These are phyloP conservation scores for Herpetomonas samuelpessoai DNA, from an alignment of 208 protist genomes.

Conservation along the genomic window DNA sequence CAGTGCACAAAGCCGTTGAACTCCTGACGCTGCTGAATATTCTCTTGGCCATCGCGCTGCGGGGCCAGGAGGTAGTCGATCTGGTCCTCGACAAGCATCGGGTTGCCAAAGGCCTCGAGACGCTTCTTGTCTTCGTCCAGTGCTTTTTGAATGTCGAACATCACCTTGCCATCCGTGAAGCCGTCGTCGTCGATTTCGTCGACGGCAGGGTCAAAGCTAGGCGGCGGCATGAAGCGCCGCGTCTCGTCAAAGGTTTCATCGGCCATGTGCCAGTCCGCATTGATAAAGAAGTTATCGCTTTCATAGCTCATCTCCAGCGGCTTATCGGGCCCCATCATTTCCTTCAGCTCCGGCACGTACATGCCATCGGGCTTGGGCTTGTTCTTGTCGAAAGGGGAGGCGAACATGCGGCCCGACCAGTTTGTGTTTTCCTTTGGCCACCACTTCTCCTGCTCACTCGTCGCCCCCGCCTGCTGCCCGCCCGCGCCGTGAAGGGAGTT, in stretches of 20 bases:
- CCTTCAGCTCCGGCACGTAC: constrained; percentile 82
- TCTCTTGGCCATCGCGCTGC: constrained; percentile 79
- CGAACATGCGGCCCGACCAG: constrained; percentile 74
- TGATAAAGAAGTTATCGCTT: constrained; percentile 67
- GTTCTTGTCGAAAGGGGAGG: constrained; percentile 66
- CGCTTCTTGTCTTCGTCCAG: constrained; percentile 80
- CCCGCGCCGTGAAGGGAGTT: constrained; percentile 1
- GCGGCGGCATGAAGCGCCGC: constrained; percentile 70
- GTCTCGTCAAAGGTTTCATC: constrained; percentile 79
- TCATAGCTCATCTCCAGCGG: constrained; percentile 77
- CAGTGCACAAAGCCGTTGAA: constrained; percentile 91
- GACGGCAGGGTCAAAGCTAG: constrained; percentile 78
- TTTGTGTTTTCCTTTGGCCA: constrained; percentile 68
- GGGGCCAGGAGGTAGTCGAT: constrained; percentile 80
- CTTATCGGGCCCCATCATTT: constrained; percentile 44
- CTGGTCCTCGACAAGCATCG: constrained; percentile 83
- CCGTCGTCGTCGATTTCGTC: constrained; percentile 85
- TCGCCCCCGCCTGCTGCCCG: not conserved
- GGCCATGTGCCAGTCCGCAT: constrained; percentile 71
- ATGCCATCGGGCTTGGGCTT: constrained; percentile 80
- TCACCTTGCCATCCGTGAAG: constrained; percentile 72
- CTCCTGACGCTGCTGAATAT: constrained; percentile 78
- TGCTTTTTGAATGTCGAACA: constrained; percentile 83
- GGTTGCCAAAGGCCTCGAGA: constrained; percentile 88
- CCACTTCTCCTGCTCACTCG: constrained; percentile 51